Evolutionary conservation across 2,329 filamentous ascomycete species (phyloP).

Genomic region (Penicillium sp.): DNA sequence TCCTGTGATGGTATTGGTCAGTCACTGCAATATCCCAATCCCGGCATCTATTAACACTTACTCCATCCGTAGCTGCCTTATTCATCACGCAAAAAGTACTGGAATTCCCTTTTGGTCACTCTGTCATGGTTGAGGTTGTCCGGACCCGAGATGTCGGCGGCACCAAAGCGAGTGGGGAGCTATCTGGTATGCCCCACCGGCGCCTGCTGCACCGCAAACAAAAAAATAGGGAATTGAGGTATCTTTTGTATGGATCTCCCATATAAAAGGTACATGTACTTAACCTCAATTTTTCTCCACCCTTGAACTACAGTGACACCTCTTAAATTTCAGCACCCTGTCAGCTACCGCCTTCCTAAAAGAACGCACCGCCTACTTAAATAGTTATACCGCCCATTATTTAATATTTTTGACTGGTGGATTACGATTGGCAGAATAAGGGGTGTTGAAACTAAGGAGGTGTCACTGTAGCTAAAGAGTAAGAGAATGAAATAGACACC

Average conservation of each 20-base stretch:
- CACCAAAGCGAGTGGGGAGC: conserved; percentile 15
- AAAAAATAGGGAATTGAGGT: neutral
- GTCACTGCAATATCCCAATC: conserved; percentile 1
- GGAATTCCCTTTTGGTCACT: conserved; percentile 5
- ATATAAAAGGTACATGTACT: neutral
- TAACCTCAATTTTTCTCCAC: neutral
- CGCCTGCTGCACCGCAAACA: neutral
- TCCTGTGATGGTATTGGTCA: conserved; percentile 19
- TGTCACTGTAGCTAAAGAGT: neutral
- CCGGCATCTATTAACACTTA: conserved; percentile 10
- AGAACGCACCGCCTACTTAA: no score
- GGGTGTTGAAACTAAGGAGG: no score
- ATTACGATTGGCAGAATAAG: no score
- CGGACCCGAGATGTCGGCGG: conserved; percentile 1
- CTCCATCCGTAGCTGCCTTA: conserved; percentile 11
- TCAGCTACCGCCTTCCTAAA: no score
- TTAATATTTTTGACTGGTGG: no score
- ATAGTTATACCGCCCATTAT: no score
- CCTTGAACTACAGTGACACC: neutral
- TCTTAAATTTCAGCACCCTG: no score
- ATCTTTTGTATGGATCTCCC: neutral
- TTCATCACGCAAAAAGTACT: conserved; percentile 13
- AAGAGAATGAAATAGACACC: no score
- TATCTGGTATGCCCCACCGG: neutral
- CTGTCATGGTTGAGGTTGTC: conserved; percentile 11